These are phyloP conservation scores for Alloteropsis angusta DNA, from an alignment of 202 grass and related monocot genomes.

Conservation along the genomic window DNA sequence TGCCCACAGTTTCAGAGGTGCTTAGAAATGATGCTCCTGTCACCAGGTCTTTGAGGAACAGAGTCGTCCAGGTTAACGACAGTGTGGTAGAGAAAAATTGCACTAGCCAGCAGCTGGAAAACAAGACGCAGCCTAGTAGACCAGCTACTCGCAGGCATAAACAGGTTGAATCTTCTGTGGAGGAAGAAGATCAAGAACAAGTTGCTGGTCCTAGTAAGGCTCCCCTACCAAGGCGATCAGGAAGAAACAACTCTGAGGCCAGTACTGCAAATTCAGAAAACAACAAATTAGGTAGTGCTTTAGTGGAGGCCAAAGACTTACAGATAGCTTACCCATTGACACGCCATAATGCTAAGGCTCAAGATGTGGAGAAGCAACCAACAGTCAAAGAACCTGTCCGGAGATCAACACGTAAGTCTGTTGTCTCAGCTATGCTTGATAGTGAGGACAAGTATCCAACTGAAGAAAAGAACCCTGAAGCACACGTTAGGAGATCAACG, in stretches of 20 bases:
- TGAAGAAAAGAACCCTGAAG: neutral
- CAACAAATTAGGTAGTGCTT: neutral
- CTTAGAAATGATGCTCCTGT: slow-evolving; percentile 2
- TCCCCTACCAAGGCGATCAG: neutral
- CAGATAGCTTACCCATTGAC: neutral
- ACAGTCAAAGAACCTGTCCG: neutral
- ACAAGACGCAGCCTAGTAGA: neutral
- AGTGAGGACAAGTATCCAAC: neutral
- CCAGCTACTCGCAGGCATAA: slow-evolving; percentile 3
- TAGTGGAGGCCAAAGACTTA: neutral
- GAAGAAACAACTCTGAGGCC: neutral
- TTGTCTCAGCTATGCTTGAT: neutral
- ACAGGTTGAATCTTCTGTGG: slow-evolving; percentile 3
- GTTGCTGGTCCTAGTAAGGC: neutral
- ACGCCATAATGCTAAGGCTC: neutral
- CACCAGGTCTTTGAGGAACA: slow-evolving; percentile 19
- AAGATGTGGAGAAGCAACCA: neutral
- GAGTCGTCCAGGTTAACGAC: neutral
- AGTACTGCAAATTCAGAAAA: slow-evolving; percentile 4
- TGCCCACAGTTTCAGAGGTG: neutral
- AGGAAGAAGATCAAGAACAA: neutral
- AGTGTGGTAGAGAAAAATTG: neutral
- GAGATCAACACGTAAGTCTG: neutral
- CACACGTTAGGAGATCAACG: neutral
- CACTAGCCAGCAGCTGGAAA: neutral